phyloP scores from a whole-genome alignment of 352 stramenopile genomes.

The Globisporangium nodosum region DNA sequence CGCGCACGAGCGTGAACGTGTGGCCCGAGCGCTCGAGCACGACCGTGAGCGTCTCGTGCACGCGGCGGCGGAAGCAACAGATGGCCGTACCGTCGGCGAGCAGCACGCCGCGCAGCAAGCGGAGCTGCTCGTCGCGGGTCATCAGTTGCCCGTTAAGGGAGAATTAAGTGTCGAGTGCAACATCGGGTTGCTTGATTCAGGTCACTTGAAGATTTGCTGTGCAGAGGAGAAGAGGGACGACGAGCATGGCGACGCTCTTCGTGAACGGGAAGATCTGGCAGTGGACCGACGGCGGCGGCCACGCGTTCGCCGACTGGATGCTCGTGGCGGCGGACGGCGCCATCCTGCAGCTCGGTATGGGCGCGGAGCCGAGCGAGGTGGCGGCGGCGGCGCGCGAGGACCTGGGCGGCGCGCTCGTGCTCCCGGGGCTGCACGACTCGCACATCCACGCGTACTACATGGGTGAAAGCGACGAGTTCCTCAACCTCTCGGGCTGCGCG shows the following conservation, averaged over 20 bases:
- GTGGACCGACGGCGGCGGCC: slow-evolving; percentile 18
- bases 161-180: background rate
- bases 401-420: slow-evolving; percentile 49
- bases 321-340: slow-evolving; percentile 40
- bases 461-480: slow-evolving; percentile 78
- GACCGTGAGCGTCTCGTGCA: slow-evolving; percentile 53
- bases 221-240: background rate
- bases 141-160: slow-evolving; percentile 1
- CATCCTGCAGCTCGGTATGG: slow-evolving; percentile 32
- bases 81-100: slow-evolving; percentile 45
- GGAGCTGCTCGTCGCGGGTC: slow-evolving; percentile 1
- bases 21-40: slow-evolving; percentile 55
- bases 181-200: background rate
- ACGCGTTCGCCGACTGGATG: slow-evolving; percentile 48
- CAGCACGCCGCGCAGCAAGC: slow-evolving; percentile 33
- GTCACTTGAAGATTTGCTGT: slow-evolving; percentile 10
- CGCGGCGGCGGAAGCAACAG: slow-evolving; percentile 33
- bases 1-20: slow-evolving; percentile 51
- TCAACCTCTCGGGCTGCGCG: slow-evolving; percentile 66
- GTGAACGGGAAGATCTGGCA: slow-evolving; percentile 76
- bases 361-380: slow-evolving; percentile 5
- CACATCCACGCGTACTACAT: slow-evolving; percentile 87
- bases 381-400: slow-evolving; percentile 25
- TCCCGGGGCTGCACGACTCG: slow-evolving; percentile 85
- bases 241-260: slow-evolving; percentile 32